Base-by-base conservation (phyloP, 106 monocot genomes). In the Dendrobium officinale region DNA sequence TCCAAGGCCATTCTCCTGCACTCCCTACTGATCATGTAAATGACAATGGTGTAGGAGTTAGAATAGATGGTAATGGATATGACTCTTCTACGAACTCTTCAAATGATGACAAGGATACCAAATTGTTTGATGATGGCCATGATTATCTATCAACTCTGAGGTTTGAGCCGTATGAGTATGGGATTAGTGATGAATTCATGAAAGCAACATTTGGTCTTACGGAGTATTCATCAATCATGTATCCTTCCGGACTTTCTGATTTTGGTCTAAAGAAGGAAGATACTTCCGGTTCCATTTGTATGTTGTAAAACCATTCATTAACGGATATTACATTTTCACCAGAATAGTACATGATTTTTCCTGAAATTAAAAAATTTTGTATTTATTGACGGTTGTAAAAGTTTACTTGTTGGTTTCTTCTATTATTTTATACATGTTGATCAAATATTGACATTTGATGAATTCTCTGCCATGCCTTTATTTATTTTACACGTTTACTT, bases 1-100 rank as follows among this genome's bases (percentile, higher is more conserved):
- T 97, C 70, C 94, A 90, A 67, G 96, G 96, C 17, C 96, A 97
- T 80, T 80, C 89, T 1, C 96, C 96, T 20, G 89, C 90, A 3
- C 77, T 93, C 19, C 55, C 88, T 2, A 40, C 73, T 5, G 85
- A 87, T 6, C 51, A 51, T 51, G 51, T 45, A 72, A 72, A 72
- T 31, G 31, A 29, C 24, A 24, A 8, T 29, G 9, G 24, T 72
- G 33, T 61, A 54, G 72, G 47, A 3, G 49, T 78, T 13, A 49
- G 64, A 37, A 73, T 42, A 79, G 48, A 64, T 1, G 79, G 27
- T 11, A 81, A 22, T 59, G 77, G 76, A 19, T 79, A 72, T 54
- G 49, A 72, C 15, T 76, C 77, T n/a, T 37, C 48, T 22, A 56
- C 67, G 1, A 77, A 75, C 37, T 29, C 79, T 29, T 79, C 75